phyloP scores from a whole-genome alignment of 78 protist species.

The Planoprotostelium fungivorum region DNA sequence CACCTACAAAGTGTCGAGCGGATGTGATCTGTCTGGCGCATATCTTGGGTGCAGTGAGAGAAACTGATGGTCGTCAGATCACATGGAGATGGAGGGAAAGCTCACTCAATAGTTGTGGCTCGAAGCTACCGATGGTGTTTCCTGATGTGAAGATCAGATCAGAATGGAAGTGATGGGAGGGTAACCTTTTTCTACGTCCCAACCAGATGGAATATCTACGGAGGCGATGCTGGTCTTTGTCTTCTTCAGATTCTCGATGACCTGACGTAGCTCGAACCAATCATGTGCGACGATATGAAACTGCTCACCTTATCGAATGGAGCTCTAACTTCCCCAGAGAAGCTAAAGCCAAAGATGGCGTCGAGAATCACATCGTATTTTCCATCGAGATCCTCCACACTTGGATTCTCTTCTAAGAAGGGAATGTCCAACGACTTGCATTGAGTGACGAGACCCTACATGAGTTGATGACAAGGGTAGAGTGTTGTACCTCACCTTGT shows the following conservation, averaged over 20 bases:
- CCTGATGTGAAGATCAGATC: too few relatives aligned
- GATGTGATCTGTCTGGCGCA: conserved; percentile 72
- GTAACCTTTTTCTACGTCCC: conserved; percentile 87
- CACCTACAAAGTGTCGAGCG: conserved; percentile 76
- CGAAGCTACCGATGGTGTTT: conserved; percentile 1
- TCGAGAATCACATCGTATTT: conserved; percentile 69
- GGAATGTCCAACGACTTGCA: conserved; percentile 12
- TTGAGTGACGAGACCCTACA: conserved; percentile 30
- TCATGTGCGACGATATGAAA: neutral
- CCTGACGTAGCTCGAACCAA: neutral
- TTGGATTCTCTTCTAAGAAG: conserved; percentile 23
- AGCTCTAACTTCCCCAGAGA: conserved; percentile 72
- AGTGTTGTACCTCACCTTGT: conserved; percentile 7
- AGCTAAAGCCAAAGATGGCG: conserved; percentile 84
- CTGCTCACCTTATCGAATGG: conserved; percentile 74
- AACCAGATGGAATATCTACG: conserved; percentile 87
- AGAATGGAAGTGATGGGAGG: too few relatives aligned
- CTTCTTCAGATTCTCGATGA: conserved; percentile 11
- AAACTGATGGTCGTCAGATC: conserved; percentile 29
- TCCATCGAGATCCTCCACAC: neutral
- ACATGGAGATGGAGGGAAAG: too few relatives aligned
- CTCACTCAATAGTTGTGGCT: conserved; percentile 6
- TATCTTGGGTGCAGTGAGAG: conserved; percentile 79
- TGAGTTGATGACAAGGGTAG: neutral
- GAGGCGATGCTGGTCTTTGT: conserved; percentile 46